Base-by-base conservation (phyloP, 495 filamentous ascomycete species). In the Xylaria curta region DNA sequence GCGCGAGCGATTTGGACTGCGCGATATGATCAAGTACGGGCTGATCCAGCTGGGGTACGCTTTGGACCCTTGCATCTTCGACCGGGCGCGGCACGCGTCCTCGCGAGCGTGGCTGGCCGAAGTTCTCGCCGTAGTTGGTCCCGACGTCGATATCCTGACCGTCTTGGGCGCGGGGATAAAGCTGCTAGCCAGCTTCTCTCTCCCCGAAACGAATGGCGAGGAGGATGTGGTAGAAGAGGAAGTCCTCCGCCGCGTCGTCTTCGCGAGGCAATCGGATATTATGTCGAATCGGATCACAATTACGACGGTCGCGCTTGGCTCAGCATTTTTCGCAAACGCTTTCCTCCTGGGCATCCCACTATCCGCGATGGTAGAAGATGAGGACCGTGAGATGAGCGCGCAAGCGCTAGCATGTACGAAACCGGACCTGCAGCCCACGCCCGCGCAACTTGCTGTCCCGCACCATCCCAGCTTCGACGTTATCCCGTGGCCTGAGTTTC, bases 381-480 rank as follows among this genome's bases (percentile, higher is more conserved):
- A 44, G 21, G 38, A 64, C 40, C 13, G 21, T 1, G 3, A 13
- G 12, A 19, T 64, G 40, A 5, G 6, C 3, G 4, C 40, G 15
- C 40, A 64, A 15, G 40, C 61, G 40, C 40, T 64, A 3, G 15
- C 8, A 7, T 47, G 61, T 12, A 19, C 17, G 21, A 64, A 64
- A 40, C 61, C 40, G 12, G 61, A 64, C 21, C 15, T 64, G 10
- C 10, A 19, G 38, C 61, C 61, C 10, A 64, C 61, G 36, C 38
- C 61, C n/a, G 40, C 61, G n/a, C 40, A 64, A 13, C 40, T 46
- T 9, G 61, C 40, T 10, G n/a, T 64, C 10, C 61, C 61, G 4
- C 61, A 64, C 4, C 61, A 64, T 4, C 61, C 61, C 12, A 64
- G 61, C 40, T 64, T 64, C 40, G 51, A 69, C 44, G 56, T 69